Conservation (phyloP, 2,329 filamentous ascomycete species). For the Aspergillus udagawae region DNA sequence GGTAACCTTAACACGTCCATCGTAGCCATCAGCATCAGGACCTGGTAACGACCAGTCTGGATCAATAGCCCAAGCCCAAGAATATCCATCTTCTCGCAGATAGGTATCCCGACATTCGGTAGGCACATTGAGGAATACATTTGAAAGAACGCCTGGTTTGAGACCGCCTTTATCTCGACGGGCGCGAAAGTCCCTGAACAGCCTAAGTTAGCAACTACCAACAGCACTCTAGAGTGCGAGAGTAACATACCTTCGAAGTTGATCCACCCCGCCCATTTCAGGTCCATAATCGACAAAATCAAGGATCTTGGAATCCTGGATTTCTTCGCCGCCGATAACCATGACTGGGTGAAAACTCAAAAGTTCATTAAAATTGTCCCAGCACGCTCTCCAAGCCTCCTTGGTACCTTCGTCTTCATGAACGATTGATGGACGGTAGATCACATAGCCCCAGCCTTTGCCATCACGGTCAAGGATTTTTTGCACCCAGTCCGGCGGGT, state of each 20-base stretch:
- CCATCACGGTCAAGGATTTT: conserved; percentile 1
- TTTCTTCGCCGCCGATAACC: not conserved
- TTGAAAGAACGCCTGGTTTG: conserved; percentile 3
- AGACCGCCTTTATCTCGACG: conserved; percentile 4
- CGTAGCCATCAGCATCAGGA: conserved; percentile 11
- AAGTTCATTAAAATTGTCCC: not conserved
- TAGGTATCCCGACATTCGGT: conserved; percentile 1
- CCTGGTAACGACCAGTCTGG: conserved; percentile 7
- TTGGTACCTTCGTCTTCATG: not conserved
- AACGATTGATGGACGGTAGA: not conserved
- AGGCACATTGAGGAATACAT: conserved; percentile 7
- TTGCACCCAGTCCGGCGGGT: conserved; percentile 1
- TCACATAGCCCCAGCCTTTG: conserved; percentile 4
- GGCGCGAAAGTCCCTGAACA: conserved; percentile 1
- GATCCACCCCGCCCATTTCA: not conserved
- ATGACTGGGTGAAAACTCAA: not conserved
- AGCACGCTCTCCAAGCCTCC: conserved; percentile 2
- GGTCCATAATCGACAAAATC: not conserved
- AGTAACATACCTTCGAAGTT: not conserved
- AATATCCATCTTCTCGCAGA: not conserved
- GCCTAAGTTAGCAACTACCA: too few relatives aligned
- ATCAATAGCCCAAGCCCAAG: conserved; percentile 9
- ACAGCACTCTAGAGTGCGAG: too few relatives aligned
- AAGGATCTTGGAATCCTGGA: not conserved
- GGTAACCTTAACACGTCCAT: conserved; percentile 10